These are phyloP conservation scores for Isochrysis galbana DNA, from an alignment of 78 protist species.

Conservation along the genomic window DNA sequence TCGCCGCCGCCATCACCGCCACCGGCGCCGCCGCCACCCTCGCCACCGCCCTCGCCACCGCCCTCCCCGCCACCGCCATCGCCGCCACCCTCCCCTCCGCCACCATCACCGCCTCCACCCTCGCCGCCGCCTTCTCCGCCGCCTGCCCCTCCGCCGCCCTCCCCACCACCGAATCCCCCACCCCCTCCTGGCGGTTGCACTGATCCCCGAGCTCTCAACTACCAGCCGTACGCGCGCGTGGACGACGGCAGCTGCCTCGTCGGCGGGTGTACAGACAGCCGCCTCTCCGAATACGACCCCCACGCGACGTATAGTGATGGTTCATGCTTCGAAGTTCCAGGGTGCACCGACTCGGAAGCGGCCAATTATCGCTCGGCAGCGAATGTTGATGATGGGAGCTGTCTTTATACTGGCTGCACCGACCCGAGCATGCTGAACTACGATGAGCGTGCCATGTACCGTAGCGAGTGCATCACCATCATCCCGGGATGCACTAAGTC, in stretches of 20 bases:
- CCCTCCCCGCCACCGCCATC: no score
- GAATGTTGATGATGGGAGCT: not conserved
- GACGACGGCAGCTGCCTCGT: not conserved
- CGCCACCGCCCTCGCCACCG: not conserved
- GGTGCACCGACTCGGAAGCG: not conserved
- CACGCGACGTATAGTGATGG: not conserved
- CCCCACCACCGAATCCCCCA: not conserved
- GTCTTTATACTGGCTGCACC: not conserved
- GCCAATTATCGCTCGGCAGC: not conserved
- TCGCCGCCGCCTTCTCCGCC: no score
- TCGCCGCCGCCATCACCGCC: not conserved
- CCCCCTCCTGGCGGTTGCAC: not conserved
- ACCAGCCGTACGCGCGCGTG: not conserved
- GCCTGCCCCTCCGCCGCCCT: no score
- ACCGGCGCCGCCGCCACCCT: not conserved
- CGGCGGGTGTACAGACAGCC: not conserved
- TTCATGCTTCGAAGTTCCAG: not conserved
- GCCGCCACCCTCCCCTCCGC: no score
- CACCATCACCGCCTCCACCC: no score
- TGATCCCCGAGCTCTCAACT: not conserved
- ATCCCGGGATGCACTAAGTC: not conserved
- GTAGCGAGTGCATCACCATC: not conserved
- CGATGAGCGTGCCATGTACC: not conserved
- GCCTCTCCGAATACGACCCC: not conserved
- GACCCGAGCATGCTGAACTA: not conserved